phyloP scores from a whole-genome alignment of 345 rosid species.

The Corchorus capsularis region DNA sequence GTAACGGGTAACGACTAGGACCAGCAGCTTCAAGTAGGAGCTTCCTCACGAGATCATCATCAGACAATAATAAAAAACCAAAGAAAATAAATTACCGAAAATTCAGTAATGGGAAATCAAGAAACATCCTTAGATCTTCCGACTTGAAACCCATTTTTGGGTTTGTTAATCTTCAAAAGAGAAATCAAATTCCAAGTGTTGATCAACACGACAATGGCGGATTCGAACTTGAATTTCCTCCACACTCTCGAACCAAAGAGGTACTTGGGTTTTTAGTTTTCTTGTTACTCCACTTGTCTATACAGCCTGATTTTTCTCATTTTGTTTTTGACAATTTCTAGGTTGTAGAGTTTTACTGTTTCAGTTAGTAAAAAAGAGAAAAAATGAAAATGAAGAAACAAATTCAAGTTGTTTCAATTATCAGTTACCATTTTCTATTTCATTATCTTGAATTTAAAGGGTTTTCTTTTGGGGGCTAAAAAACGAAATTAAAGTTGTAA shows the following conservation, averaged over 20 bases:
- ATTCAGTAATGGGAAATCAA: constrained; percentile 1
- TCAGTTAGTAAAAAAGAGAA: background rate
- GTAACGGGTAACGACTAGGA: constrained; percentile 4
- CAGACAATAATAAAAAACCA: too few species aligned
- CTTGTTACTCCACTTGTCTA: constrained; percentile 31
- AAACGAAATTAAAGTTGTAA: background rate
- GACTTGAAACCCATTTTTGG: background rate
- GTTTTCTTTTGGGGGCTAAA: background rate
- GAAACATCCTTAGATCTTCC: constrained; percentile 19
- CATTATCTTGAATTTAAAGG: background rate
- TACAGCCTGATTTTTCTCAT: constrained; percentile 31
- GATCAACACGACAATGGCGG: constrained; percentile 40
- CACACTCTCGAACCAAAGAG: constrained; percentile 45
- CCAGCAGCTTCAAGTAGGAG: background rate
- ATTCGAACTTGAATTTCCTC: constrained; percentile 45
- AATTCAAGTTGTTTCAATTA: constrained; percentile 15
- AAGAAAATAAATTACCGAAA: background rate
- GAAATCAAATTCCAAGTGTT: background rate
- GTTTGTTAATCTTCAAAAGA: background rate
- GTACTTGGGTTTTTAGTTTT: constrained; percentile 20
- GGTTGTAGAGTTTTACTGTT: constrained; percentile 26
- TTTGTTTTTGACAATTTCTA: constrained; percentile 43
- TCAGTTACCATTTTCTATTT: constrained; percentile 10
- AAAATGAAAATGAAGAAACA: background rate
- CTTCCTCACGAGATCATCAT: background rate